Base-by-base conservation (phyloP, 2,329 filamentous ascomycete genomes). In the Aspergillus ruber region DNA sequence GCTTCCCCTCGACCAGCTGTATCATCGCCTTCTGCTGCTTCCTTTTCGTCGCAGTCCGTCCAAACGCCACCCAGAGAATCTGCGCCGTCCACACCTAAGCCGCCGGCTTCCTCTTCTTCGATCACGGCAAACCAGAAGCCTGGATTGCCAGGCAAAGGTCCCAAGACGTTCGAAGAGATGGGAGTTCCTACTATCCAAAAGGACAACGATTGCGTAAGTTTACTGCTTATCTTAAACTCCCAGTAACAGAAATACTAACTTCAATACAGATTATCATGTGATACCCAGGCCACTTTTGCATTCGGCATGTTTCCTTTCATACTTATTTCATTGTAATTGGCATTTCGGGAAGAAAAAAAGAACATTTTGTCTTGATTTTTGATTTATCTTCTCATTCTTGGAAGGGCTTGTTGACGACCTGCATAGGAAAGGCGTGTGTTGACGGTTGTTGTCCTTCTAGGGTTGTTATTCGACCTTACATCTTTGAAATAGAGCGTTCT, bases 141-240 rank as follows among this genome's bases (percentile, higher is more conserved):
- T 29, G 53, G 68, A 52, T 65, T 72, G 41, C 74, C 80, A 27
- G 79, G 78, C 43, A 88, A 90, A 63, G 93, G 91, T 9, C 91
- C 93, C 1, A 88, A 93, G 59, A 97, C 93, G 0, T 98, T 98
- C 67, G 91, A 96, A 65, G 90, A 94, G 65, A 98, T 98, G 93
- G 93, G 93, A 35, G 91, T 98, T 58, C 88, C 90, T 6, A 80
- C 84, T 60, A 83, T 78, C 42, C 90, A 93, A 69, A 80, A 84
- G 52, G 88, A 95, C n/a, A 81, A 81, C 56, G 90, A 97, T 70
- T 98, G 91, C 75, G 90, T 96, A 82, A 74, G 80, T 74, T 47
- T 42, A 32, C 29, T 17, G 9, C 13, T 13, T 18, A 7, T 36
- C 6, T 4, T 18, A n/a, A 3, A 6, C 4, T 18, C 13, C 33